phyloP scores from a whole-genome alignment of 2,329 filamentous ascomycete genomes.

The Aspergillus luchuensis region DNA sequence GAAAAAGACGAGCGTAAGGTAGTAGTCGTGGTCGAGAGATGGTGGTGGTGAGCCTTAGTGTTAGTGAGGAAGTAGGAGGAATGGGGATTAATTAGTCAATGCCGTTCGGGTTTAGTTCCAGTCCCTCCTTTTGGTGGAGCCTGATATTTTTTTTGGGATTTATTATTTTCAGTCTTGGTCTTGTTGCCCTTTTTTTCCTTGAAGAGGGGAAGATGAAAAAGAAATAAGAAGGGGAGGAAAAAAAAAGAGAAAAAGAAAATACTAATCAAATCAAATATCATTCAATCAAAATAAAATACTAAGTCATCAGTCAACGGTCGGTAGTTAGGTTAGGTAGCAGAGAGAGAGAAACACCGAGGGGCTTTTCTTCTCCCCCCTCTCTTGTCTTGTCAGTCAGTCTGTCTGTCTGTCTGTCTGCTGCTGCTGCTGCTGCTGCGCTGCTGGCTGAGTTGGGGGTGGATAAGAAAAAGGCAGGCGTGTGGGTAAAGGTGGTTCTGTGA shows the following conservation, averaged over 20 bases:
- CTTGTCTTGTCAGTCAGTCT: no score
- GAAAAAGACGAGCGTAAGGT: slow-evolving; percentile 15
- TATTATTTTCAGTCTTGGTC: background rate
- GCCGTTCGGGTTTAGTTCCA: slow-evolving; percentile 3
- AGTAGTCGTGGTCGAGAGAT: background rate
- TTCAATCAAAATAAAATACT: no score
- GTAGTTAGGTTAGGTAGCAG: background rate
- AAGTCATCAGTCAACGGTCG: background rate
- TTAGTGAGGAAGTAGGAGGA: slow-evolving; percentile 12
- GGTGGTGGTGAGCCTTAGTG: slow-evolving; percentile 13
- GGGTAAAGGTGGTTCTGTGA: background rate
- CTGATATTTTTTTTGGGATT: background rate
- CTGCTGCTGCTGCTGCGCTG: background rate
- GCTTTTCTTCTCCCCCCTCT: background rate
- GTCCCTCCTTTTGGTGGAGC: background rate
- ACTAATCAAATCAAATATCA: no score
- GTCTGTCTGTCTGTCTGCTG: no score
- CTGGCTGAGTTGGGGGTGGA: slow-evolving; percentile 1
- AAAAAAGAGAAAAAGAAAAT: no score
- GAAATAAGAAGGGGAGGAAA: no score
- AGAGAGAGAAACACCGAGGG: background rate
- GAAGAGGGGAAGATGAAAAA: no score
- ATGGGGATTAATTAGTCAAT: slow-evolving; percentile 5
- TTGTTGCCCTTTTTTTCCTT: background rate
- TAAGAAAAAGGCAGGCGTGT: background rate